Evolutionary conservation across 371 early-diverging fungal species (phyloP).

Genomic region (Furculomyces boomerangus): DNA sequence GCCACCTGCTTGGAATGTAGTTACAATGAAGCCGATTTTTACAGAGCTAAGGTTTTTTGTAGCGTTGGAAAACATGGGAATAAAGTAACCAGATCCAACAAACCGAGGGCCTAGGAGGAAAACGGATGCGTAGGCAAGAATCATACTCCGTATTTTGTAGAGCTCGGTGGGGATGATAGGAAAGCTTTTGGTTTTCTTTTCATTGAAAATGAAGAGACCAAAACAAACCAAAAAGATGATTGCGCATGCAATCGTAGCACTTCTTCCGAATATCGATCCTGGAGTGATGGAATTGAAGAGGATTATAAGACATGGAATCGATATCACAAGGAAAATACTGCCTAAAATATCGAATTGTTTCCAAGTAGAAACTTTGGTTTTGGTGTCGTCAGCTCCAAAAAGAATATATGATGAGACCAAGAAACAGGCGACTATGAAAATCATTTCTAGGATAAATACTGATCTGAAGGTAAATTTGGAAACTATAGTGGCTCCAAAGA

Average conservation of each 20-base stretch:
- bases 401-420: not conserved
- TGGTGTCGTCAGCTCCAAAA: not conserved
- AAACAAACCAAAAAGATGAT: not conserved
- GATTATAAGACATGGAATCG: not conserved
- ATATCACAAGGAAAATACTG: not conserved
- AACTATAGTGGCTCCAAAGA: not conserved
- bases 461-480: not conserved
- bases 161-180: not conserved
- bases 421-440: not conserved
- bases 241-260: not conserved
- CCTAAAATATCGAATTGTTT: not conserved
- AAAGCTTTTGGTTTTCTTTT: not conserved
- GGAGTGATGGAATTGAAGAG: not conserved
- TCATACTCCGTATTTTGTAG: not conserved
- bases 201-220: not conserved
- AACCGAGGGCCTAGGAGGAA: conserved; percentile 1
- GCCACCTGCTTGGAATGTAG: not conserved
- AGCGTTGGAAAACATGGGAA: not conserved
- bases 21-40: not conserved
- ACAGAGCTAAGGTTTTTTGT: not conserved
- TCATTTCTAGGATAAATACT: not conserved
- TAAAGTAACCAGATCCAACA: not conserved
- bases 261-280: not conserved
- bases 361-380: not conserved
- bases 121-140: not conserved